These are phyloP conservation scores for Colletotrichum karsti DNA, from an alignment of 2,329 filamentous ascomycete species.

Conservation along the genomic window DNA sequence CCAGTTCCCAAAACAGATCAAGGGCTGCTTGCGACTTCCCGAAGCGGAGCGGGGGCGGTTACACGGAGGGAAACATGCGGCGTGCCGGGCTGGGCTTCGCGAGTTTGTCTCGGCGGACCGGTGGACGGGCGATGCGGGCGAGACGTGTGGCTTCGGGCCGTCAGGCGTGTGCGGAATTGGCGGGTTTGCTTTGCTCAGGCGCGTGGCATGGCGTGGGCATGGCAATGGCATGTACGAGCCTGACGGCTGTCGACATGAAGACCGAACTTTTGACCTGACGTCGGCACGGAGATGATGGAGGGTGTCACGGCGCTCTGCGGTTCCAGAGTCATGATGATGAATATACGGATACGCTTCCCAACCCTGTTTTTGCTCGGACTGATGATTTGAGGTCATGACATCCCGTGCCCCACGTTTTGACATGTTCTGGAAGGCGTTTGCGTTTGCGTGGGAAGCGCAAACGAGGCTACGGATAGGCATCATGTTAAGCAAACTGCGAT, in stretches of 20 bases:
- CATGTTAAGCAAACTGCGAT: background rate
- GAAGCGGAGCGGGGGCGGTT: slow-evolving; percentile 1
- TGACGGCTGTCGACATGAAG: background rate
- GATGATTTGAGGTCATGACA: background rate
- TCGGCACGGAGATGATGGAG: background rate
- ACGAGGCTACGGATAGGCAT: slow-evolving; percentile 1
- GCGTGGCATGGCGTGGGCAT: background rate
- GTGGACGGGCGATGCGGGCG: background rate
- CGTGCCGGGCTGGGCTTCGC: slow-evolving; percentile 6
- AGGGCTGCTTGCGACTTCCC: background rate
- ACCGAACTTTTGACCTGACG: background rate
- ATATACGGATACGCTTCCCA: background rate
- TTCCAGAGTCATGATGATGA: background rate
- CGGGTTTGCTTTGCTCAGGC: background rate
- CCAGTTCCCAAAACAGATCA: background rate
- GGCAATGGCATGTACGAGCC: background rate
- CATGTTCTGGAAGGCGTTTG: slow-evolving; percentile 13
- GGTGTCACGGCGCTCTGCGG: background rate
- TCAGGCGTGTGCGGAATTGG: background rate
- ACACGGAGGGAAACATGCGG: background rate
- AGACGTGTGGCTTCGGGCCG: slow-evolving; percentile 10
- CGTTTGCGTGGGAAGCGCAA: background rate
- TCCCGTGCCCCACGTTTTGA: slow-evolving; percentile 10
- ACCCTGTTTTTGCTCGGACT: background rate
- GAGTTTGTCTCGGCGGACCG: slow-evolving; percentile 2